Conservation (phyloP, 192 early-diverging fungal species). For the Gryganskiella cystojenkinii region DNA sequence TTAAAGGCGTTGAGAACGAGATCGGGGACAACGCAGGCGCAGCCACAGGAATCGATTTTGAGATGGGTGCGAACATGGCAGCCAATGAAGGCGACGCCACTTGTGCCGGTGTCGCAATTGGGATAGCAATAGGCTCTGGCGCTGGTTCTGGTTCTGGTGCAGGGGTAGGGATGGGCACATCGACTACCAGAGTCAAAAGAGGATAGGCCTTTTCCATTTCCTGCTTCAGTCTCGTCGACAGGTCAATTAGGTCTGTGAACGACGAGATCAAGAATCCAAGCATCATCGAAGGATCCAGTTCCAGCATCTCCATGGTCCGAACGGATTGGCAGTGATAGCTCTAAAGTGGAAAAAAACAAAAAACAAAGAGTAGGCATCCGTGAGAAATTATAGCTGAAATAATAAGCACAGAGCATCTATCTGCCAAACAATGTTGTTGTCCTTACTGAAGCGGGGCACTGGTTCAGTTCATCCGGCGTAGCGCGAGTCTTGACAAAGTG, state of each 20-base stretch:
- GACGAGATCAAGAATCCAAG: conserved; percentile 54
- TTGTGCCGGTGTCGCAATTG: not conserved
- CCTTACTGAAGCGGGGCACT: conserved; percentile 40
- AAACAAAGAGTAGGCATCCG: not conserved
- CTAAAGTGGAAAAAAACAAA: conserved; percentile 11
- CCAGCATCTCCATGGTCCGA: conserved; percentile 50
- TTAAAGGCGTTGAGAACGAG: no score
- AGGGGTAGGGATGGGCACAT: not conserved
- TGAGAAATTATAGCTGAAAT: not conserved
- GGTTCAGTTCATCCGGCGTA: conserved; percentile 23
- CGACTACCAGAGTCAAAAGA: conserved; percentile 16
- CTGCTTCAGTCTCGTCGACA: conserved; percentile 24
- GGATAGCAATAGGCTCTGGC: not conserved
- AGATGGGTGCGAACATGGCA: no score
- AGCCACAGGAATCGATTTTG: no score
- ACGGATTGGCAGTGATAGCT: conserved; percentile 54
- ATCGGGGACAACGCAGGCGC: no score
- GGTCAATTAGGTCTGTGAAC: conserved; percentile 28
- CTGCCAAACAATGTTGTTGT: not conserved
- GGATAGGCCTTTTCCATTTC: conserved; percentile 33
- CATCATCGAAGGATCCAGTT: conserved; percentile 58
- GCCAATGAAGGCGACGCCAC: no score
- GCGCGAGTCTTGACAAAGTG: conserved; percentile 52
- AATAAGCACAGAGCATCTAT: no score
- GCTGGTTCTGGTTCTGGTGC: not conserved